phyloP scores from a whole-genome alignment of 495 filamentous ascomycete species.

The Talaromyces borbonicus region DNA sequence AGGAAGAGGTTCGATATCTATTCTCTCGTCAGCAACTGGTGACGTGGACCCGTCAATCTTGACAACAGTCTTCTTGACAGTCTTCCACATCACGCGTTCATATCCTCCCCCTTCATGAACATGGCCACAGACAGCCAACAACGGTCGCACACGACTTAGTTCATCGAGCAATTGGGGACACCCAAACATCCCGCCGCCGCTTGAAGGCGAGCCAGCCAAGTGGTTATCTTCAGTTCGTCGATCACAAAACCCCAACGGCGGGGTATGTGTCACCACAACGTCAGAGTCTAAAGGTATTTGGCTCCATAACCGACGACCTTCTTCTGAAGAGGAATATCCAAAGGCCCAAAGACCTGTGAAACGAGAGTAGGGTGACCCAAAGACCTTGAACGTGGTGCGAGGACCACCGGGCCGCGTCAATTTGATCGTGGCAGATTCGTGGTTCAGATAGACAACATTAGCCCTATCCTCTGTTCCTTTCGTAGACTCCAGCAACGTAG shows the following conservation, averaged over 20 bases:
- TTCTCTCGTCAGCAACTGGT: not conserved
- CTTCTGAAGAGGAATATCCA: slow-evolving; percentile 37
- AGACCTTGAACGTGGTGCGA: slow-evolving; percentile 58
- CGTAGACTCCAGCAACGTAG: slow-evolving; percentile 47
- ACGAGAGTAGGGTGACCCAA: slow-evolving; percentile 66
- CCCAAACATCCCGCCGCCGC: slow-evolving; percentile 22
- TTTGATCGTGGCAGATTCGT: slow-evolving; percentile 48
- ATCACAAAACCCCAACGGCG: slow-evolving; percentile 37
- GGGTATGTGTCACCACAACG: slow-evolving; percentile 40
- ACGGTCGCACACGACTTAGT: slow-evolving; percentile 31
- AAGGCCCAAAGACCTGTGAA: slow-evolving; percentile 61
- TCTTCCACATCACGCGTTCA: slow-evolving; percentile 34
- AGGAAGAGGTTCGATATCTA: slow-evolving; percentile 13
- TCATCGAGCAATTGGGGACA: slow-evolving; percentile 29
- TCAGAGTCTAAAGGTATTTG: slow-evolving; percentile 36
- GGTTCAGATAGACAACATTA: slow-evolving; percentile 57
- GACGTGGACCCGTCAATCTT: slow-evolving; percentile 3
- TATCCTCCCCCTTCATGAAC: slow-evolving; percentile 40
- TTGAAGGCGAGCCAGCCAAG: not conserved
- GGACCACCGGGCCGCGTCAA: slow-evolving; percentile 49
- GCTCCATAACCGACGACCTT: slow-evolving; percentile 41
- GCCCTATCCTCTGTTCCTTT: slow-evolving; percentile 42
- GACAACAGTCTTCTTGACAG: too few species aligned
- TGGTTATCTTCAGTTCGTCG: slow-evolving; percentile 2
- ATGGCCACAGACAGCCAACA: slow-evolving; percentile 40